Base-by-base conservation (phyloP, 257 asterid species). In the Perilla frutescens region DNA sequence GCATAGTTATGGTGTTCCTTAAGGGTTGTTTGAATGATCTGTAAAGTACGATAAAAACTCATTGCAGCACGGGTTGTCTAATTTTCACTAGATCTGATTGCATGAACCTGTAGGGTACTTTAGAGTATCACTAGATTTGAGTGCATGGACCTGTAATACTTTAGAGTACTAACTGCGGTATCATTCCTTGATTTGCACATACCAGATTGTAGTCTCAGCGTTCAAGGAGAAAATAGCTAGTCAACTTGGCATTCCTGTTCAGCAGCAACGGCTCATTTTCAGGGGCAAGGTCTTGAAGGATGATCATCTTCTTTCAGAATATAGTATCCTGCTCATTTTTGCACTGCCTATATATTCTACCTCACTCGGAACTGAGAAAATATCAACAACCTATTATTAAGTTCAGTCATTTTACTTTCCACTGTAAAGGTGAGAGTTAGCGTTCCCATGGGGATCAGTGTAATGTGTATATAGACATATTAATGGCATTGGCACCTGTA, bases 231-330 rank as follows among this genome's bases (percentile, higher is more conserved):
- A 85, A 80, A 81, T 91, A 80, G 86, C 97, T 45, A 48, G 81
- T 78, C 81, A 85, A 83, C 79, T 70, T 63, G 91, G 96, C 62
- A 87, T 89, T 59, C 97, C 97, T n/a, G 91, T 87, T 77, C 91
- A 72, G 80, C 96, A 82, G 81, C 97, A 91, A 62, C 93, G 96
- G 9, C 90, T 91, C 47, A 91, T 89, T 81, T 91, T 88, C 73
- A 85, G 93, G 84, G 96, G 96, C 85, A 91, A 88, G 84, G 96
- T 90, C 81, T 80, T 91, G 89, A 85, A 88, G 82, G 96, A 89
- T 77, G 84, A 85, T 55, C 89, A 82, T 76, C 84, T 62, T 85
- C 93, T 91, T 76, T 89, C 96, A 26, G 93, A 80, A 62, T 89
- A 91, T 66, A 72, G 96, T 89, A 91, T 91, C 96, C 96, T 81